phyloP scores from a whole-genome alignment of 805 yeast species.

The Myxozyma geophila region DNA sequence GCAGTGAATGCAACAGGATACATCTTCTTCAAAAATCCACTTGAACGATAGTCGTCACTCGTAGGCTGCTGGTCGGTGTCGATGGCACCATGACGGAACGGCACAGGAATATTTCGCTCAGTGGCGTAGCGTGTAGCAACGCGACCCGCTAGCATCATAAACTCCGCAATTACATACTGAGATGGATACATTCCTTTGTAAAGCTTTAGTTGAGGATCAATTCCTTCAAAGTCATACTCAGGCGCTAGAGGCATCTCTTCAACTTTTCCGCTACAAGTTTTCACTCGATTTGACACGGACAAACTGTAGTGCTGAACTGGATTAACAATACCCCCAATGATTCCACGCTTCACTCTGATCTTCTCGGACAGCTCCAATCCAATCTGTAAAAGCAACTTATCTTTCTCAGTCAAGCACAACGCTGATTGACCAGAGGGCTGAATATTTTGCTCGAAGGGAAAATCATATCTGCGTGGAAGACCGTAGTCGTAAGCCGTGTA shows the following conservation, averaged over 20 bases:
- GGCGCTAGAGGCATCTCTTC: neutral
- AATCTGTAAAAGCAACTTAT: constrained; percentile 9
- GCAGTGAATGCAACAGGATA: constrained; percentile 5
- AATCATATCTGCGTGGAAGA: constrained; percentile 1
- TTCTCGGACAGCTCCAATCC: constrained; percentile 13
- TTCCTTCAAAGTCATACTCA: neutral
- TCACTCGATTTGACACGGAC: neutral
- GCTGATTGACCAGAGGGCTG: constrained; percentile 6
- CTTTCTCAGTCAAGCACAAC: constrained; percentile 3
- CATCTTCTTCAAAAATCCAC: constrained; percentile 12
- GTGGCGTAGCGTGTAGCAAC: constrained; percentile 41
- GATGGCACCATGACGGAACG: constrained; percentile 22
- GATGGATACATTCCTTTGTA: constrained; percentile 51
- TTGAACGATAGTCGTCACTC: neutral
- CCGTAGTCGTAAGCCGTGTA: constrained; percentile 11
- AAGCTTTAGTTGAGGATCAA: constrained; percentile 6
- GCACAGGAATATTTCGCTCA: constrained; percentile 40
- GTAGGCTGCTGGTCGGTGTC: neutral
- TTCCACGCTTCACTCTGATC: neutral
- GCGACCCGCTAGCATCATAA: constrained; percentile 82
- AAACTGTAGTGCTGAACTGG: neutral
- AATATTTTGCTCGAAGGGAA: neutral
- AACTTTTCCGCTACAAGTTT: neutral
- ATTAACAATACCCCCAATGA: neutral
- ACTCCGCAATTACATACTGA: constrained; percentile 71